Conservation (phyloP, 2,329 filamentous ascomycete genomes). For the Cadophora sp. region DNA sequence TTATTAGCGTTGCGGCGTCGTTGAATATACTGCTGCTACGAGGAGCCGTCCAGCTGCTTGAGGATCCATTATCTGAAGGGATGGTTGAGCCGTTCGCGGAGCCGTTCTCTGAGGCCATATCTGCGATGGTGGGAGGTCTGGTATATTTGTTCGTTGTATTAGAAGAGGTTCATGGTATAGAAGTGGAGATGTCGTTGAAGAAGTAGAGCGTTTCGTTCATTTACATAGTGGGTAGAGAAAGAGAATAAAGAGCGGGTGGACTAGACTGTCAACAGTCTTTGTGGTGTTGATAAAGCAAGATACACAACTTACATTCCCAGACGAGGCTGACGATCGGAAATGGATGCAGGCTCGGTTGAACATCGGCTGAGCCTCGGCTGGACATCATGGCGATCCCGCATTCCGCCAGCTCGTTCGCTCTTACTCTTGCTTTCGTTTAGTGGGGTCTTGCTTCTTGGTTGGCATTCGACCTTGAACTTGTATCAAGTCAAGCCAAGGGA, state of each 20-base stretch:
- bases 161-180: background rate
- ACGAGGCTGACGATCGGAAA: constrained; percentile 19
- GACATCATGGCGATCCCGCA: background rate
- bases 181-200: background rate
- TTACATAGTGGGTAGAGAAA: background rate
- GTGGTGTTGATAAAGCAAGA: background rate
- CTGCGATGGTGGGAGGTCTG: constrained; percentile 1
- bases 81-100: constrained; percentile 24
- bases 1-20: constrained; percentile 24
- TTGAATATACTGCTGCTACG: constrained; percentile 18
- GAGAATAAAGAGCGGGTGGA: background rate
- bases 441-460: background rate
- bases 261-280: constrained; percentile 15
- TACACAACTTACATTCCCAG: background rate
- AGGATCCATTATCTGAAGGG: constrained; percentile 7
- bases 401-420: background rate
- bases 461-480: background rate
- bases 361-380: background rate
- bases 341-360: constrained; percentile 10
- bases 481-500: background rate
- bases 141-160: background rate
- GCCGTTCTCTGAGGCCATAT: constrained; percentile 26
- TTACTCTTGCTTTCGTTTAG: background rate
- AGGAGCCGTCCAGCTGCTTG: constrained; percentile 3
- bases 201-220: background rate